phyloP scores from a whole-genome alignment of 2,329 filamentous ascomycete species.

The Pseudogymnoascus sp. region DNA sequence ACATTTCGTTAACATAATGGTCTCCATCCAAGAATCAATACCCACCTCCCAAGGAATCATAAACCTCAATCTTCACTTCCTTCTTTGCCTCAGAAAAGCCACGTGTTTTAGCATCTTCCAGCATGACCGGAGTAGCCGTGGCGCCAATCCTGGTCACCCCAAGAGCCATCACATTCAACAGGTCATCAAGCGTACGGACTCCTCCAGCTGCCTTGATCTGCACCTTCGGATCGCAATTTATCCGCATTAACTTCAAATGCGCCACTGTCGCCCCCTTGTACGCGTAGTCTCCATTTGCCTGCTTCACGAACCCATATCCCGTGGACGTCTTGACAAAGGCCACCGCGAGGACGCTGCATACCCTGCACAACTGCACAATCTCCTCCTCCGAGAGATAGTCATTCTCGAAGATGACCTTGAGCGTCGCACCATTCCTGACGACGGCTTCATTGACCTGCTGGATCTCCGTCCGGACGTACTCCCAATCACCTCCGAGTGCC shows the following conservation, averaged over 20 bases:
- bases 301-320: slow-evolving; percentile 53
- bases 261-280: slow-evolving; percentile 45
- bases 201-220: slow-evolving; percentile 53
- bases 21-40: background rate
- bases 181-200: slow-evolving; percentile 47
- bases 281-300: slow-evolving; percentile 40
- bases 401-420: slow-evolving; percentile 58
- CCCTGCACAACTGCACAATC: slow-evolving; percentile 44
- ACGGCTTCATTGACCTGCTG: slow-evolving; percentile 41
- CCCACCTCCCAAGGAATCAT: background rate
- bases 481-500: slow-evolving; percentile 47
- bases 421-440: slow-evolving; percentile 32
- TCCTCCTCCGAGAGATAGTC: slow-evolving; percentile 45
- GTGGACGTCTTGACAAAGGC: slow-evolving; percentile 55
- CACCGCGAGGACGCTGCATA: slow-evolving; percentile 43
- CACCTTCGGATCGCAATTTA: slow-evolving; percentile 34
- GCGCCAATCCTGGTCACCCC: slow-evolving; percentile 49
- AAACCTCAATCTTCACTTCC: slow-evolving; percentile 14
- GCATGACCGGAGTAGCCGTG: slow-evolving; percentile 45
- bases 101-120: slow-evolving; percentile 44
- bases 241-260: slow-evolving; percentile 47
- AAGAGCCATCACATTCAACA: slow-evolving; percentile 45
- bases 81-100: slow-evolving; percentile 33
- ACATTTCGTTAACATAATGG: too few species aligned
- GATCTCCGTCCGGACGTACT: slow-evolving; percentile 47